Base-by-base conservation (phyloP, 2,329 filamentous ascomycete genomes). In the Exophiala xenobiotica region DNA sequence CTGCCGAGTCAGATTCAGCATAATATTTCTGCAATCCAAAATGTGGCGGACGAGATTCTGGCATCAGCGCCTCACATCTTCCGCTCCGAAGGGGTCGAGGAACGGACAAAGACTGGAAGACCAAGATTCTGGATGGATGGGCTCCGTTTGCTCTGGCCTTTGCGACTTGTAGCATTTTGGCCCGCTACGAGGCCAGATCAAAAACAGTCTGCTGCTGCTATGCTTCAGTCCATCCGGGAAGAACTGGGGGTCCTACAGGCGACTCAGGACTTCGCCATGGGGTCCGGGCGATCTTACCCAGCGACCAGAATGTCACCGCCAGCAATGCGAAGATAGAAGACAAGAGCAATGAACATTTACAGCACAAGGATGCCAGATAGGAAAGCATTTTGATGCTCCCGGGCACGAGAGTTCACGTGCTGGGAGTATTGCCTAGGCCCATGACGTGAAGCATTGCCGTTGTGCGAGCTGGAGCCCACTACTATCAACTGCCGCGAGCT, bases 91-190 rank as follows among this genome's bases (percentile, higher is more conserved):
- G 26, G 29, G 6, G 9, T 16, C 22, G 14, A 38, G 4, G 27
- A 41, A 2, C 16, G 8, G 12, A n/a, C 24, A 14, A 19, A 14
- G 19, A 27, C 4, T 16, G 27, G 23, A 12, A 44, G 24, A 35
- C 20, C 54, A 26, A 41, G 16, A 22, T 31, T 42, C 18, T 59
- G 57, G 57, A 43, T 31, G 7, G 57, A 59, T 40, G 51, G 52
- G n/a, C 39, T 59, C 27, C 49, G 52, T 9, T 18, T 59, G n/a
- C 43, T 59, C 6, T 59, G 54, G 54, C 54, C 57, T 6, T 37
- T 59, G 6, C 37, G 51, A 26, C 43, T 55, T 11, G 40, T 59
- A 5, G 45, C 39, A 11, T 44, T 43, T 24, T 43, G 42, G 42
- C 18, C 18, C 14, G 39, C 29, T 5, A 33, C 47, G 6, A 45